Conservation (phyloP, 2,329 filamentous ascomycete species). For the Colletotrichum sp. region DNA sequence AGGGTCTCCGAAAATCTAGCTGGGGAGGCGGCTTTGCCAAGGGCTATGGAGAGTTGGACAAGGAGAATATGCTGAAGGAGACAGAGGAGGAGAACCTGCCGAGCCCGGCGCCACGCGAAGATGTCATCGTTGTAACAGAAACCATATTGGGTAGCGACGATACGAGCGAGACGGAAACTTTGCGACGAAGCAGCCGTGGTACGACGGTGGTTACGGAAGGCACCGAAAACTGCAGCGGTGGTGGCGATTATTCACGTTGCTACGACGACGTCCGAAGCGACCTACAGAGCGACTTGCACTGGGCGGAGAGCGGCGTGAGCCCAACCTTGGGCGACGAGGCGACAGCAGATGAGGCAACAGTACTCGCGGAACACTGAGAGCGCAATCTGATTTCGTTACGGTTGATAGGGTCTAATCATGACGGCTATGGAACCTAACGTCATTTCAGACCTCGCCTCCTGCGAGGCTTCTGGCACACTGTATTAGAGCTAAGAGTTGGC, state of each 20-base stretch:
- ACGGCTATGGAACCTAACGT: not conserved
- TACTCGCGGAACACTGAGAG: slow-evolving; percentile 31
- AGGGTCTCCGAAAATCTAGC: slow-evolving; percentile 67
- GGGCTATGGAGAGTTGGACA: slow-evolving; percentile 58
- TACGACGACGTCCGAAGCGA: slow-evolving; percentile 32
- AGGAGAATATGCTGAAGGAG: slow-evolving; percentile 69
- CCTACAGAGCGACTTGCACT: slow-evolving; percentile 30
- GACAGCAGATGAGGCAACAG: slow-evolving; percentile 29
- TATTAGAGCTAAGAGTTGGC: not conserved
- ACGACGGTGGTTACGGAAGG: slow-evolving; percentile 51
- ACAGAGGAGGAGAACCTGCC: slow-evolving; percentile 58
- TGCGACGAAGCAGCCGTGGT: slow-evolving; percentile 49
- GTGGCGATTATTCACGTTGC: slow-evolving; percentile 37
- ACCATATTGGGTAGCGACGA: slow-evolving; percentile 30
- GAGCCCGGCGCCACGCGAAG: not conserved
- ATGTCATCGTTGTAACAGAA: slow-evolving; percentile 11
- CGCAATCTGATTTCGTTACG: not conserved
- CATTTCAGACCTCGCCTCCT: not conserved
- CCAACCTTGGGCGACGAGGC: slow-evolving; percentile 22
- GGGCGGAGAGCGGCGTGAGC: slow-evolving; percentile 47
- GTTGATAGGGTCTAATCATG: not conserved
- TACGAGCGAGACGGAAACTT: slow-evolving; percentile 55
- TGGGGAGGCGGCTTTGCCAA: slow-evolving; percentile 63
- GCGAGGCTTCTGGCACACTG: slow-evolving; percentile 1
- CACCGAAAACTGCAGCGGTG: slow-evolving; percentile 40